These are phyloP conservation scores for Schwanniomyces vanrijiae DNA, from an alignment of 805 yeast species.

Conservation along the genomic window DNA sequence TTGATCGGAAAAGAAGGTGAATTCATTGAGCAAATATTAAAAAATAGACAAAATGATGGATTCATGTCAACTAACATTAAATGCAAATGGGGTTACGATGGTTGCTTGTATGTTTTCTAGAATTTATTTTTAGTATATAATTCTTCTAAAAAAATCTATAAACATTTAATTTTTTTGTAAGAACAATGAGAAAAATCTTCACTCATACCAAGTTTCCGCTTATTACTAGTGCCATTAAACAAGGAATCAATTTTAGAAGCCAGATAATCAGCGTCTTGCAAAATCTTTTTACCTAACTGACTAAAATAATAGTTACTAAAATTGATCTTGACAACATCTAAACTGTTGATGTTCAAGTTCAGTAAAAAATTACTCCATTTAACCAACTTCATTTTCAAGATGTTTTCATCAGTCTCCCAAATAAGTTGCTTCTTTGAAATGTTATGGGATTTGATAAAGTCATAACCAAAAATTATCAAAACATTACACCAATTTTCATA, in stretches of 20 bases:
- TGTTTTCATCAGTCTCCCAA: conserved; percentile 23
- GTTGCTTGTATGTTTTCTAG: conserved; percentile 56
- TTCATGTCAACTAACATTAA: conserved; percentile 46
- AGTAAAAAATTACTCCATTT: conserved; percentile 30
- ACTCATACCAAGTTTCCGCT: neutral
- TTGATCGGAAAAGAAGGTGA: conserved; percentile 11
- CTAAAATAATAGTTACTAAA: conserved; percentile 26
- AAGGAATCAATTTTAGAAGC: conserved; percentile 2
- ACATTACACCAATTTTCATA: conserved; percentile 51
- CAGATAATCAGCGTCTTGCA: conserved; percentile 13
- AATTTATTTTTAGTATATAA: neutral
- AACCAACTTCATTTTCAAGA: conserved; percentile 19
- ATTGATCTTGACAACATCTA: conserved; percentile 23
- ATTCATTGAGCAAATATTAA: neutral
- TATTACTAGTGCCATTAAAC: conserved; percentile 4
- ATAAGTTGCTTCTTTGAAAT: conserved; percentile 22
- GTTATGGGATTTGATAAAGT: conserved; percentile 37
- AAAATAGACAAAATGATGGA: conserved; percentile 22
- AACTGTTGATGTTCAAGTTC: conserved; percentile 20
- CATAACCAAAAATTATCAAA: conserved; percentile 42
- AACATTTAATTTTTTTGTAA: neutral
- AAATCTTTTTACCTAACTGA: conserved; percentile 30
- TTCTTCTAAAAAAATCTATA: neutral
- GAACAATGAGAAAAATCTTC: neutral
- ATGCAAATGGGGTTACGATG: conserved; percentile 70